These are phyloP conservation scores for Musa balbisiana DNA, from an alignment of 202 grass and related monocot species.

Conservation along the genomic window DNA sequence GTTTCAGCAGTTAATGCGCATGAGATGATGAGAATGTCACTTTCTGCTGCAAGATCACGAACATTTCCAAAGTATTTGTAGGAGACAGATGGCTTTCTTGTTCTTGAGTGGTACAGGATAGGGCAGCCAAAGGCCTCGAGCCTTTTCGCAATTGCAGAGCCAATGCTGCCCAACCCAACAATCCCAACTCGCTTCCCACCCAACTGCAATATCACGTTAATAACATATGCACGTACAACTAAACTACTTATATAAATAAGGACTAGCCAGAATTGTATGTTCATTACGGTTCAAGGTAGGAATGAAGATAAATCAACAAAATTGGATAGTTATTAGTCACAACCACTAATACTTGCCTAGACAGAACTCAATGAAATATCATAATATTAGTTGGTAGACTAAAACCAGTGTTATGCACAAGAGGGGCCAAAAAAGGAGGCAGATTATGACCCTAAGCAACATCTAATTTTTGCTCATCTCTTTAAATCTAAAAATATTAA, in stretches of 20 bases:
- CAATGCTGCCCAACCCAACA: constrained; percentile 52
- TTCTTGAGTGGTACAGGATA: constrained; percentile 42
- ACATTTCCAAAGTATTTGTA: constrained; percentile 30
- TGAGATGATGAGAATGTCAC: constrained; percentile 45
- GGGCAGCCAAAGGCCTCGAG: constrained; percentile 47
- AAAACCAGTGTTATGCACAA: background rate
- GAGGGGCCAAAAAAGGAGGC: background rate
- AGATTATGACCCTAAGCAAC: too few relatives aligned
- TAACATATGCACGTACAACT: background rate
- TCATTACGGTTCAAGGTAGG: too few relatives aligned
- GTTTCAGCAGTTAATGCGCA: constrained; percentile 56
- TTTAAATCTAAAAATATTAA: too few relatives aligned
- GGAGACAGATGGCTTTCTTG: constrained; percentile 23
- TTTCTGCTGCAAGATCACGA: constrained; percentile 33
- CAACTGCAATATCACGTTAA: constrained; percentile 29
- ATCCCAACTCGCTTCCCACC: constrained; percentile 59
- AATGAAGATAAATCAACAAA: too few relatives aligned
- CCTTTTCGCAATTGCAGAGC: constrained; percentile 37
- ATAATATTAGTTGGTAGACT: background rate
- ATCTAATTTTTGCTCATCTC: too few relatives aligned
- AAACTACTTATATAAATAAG: background rate
- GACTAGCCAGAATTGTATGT: background rate
- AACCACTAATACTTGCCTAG: background rate
- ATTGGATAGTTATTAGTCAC: too few relatives aligned
- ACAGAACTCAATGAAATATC: background rate